These are phyloP conservation scores for Inga laurina DNA, from an alignment of 306 rosid species.

Conservation along the genomic window DNA sequence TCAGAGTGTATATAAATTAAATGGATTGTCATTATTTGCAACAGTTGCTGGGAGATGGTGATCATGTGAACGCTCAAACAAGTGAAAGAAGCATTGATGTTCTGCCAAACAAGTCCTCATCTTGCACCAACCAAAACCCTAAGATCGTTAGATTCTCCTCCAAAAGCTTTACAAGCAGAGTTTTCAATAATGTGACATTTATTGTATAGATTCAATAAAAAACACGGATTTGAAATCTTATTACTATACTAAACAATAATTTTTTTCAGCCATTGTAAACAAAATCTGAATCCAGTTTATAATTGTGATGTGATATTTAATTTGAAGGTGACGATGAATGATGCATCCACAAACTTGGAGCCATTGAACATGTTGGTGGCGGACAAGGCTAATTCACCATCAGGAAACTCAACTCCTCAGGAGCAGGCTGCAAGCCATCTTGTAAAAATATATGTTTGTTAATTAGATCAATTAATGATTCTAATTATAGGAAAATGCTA, in stretches of 20 bases:
- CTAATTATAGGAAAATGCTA: neutral
- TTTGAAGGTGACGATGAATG: neutral
- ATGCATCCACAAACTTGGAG: neutral
- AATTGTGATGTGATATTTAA: neutral
- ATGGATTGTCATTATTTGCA: neutral
- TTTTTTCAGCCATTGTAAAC: neutral
- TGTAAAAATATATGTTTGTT: neutral
- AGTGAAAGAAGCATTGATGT: neutral
- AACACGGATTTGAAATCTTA: neutral
- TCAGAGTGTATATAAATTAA: too few relatives aligned
- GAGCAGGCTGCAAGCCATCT: constrained; percentile 13
- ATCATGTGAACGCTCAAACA: neutral
- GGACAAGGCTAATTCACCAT: neutral
- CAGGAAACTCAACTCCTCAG: neutral
- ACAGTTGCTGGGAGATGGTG: neutral
- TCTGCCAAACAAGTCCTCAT: neutral
- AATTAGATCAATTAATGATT: constrained; percentile 2
- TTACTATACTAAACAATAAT: neutral
- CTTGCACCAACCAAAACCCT: neutral
- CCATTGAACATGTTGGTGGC: neutral
- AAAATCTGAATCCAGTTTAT: too few relatives aligned
- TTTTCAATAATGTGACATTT: too few relatives aligned
- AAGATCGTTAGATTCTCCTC: constrained; percentile 23
- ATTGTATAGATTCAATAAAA: too few relatives aligned
- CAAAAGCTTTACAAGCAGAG: neutral